These are phyloP conservation scores for Termitomyces sp. DNA, from an alignment of 768 basidiomycete species.

Conservation along the genomic window DNA sequence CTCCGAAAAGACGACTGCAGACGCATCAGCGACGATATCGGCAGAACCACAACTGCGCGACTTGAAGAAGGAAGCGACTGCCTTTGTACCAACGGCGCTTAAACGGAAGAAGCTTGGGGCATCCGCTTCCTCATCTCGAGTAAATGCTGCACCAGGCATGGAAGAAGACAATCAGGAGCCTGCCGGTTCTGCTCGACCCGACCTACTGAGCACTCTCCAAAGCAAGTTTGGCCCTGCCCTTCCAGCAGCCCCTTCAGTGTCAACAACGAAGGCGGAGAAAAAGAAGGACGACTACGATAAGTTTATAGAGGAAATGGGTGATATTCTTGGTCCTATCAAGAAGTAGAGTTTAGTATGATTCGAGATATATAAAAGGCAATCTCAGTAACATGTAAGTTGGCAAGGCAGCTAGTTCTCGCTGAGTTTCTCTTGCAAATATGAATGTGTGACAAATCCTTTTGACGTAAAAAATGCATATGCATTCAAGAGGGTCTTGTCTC, in stretches of 20 bases:
- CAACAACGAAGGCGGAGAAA: constrained; percentile 28
- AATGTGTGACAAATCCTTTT: neutral
- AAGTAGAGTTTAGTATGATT: constrained; percentile 1
- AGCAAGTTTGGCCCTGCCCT: constrained; percentile 52
- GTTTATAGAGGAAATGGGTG: constrained; percentile 74
- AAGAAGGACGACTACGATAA: constrained; percentile 70
- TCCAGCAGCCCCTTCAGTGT: constrained; percentile 19
- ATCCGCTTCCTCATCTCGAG: constrained; percentile 31
- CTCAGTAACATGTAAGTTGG: neutral
- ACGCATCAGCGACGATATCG: constrained; percentile 65
- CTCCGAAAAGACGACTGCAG: constrained; percentile 26
- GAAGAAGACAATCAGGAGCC: constrained; percentile 24
- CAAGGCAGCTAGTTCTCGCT: neutral
- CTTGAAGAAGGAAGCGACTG: constrained; percentile 91
- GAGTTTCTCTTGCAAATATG: neutral
- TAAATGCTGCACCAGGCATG: constrained; percentile 66
- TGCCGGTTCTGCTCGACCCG: constrained; percentile 48
- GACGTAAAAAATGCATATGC: neutral
- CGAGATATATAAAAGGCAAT: neutral
- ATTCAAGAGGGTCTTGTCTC: too few species aligned
- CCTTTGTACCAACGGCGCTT: constrained; percentile 81
- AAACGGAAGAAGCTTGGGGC: constrained; percentile 64
- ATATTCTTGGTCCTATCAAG: constrained; percentile 45
- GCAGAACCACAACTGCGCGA: constrained; percentile 89
- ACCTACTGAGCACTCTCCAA: constrained; percentile 61